Percentiles rank a stretch among this genome's conserved stretches.
These are phyloP conservation scores for Bipolaris oryzae DNA, from an alignment of 2,329 filamentous ascomycete species.

Conservation along the genomic window DNA sequence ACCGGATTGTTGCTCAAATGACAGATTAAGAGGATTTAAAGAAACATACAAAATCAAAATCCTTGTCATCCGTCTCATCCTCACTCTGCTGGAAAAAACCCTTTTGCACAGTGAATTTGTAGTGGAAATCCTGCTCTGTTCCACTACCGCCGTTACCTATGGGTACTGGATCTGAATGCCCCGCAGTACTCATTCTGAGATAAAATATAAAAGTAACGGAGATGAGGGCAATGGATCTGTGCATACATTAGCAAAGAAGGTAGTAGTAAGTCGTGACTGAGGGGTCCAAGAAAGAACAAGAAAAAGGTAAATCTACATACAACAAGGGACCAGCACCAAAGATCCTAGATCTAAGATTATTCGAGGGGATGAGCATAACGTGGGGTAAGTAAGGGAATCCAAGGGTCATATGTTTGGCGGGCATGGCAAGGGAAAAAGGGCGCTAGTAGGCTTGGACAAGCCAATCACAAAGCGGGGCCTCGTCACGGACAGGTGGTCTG, in stretches of 20 bases:
- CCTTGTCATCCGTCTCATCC: constrained; percentile 58
- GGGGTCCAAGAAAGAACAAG: background rate
- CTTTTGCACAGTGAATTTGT: constrained; percentile 64
- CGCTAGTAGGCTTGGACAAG: constrained; percentile 8
- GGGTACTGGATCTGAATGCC: background rate
- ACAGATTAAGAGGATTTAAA: no score
- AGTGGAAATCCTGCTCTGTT: constrained; percentile 44
- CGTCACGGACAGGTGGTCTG: constrained; percentile 5
- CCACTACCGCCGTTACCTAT: background rate
- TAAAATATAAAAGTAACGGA: constrained; percentile 17
- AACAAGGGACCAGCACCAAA: constrained; percentile 10
- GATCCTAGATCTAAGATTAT: constrained; percentile 3
- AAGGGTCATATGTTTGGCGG: constrained; percentile 10
- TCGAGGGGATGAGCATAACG: constrained; percentile 13
- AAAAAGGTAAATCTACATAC: constrained; percentile 4
- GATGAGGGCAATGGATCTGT: constrained; percentile 23
- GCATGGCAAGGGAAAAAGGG: background rate
- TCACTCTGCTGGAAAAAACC: constrained; percentile 71
- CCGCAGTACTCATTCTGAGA: constrained; percentile 10
- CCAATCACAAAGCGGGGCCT: constrained; percentile 11
- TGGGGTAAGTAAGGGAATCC: background rate
- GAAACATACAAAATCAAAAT: constrained; percentile 66
- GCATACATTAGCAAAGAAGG: background rate
- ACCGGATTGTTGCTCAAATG: no score
- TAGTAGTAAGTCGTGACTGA: background rate